Evolutionary conservation across 106 monocot genomes (phyloP), one percentile per base, ranked within the genome.

Genomic region (Acorus calamus): DNA sequence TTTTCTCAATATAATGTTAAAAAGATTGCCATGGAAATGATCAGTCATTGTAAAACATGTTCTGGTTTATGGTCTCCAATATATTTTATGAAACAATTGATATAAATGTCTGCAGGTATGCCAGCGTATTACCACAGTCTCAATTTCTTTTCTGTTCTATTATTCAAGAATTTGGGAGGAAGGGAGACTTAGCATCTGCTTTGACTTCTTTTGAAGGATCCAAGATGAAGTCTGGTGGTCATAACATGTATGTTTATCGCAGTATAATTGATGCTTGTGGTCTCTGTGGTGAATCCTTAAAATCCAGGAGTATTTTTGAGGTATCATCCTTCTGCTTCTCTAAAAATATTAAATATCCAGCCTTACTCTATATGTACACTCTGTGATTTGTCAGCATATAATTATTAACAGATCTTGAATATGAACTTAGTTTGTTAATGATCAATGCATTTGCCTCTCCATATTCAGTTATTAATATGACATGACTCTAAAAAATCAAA

Each of bases 251-350:
- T 74, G 80, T 73, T 44, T 93, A 75, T 55, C 82, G 92, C 45
- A 78, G 74, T 60, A 80, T 93, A 47, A 83, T 93, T 80, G 92
- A 93, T 74, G 77, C 80, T 55, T 93, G 87, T 76, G 92, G 92
- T 66, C 61, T 72, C 74, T 93, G 88, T 74, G 82, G 82, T 11
- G 76, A 85, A 58, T 88, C 60, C 44, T 65, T 83, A 57, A 77
- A 72, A 74, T 83, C 92, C 11, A 78, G 92, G 69, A 63, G 69
- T 12, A 71, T 88, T 55, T 83, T 88, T 67, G 74, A 93, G 88
- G 92, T 85, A 79, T 47, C 12, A 12, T 43, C 4, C 46, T 68
- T 42, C 55, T 14, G 4, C 61, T 50, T 47, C 68, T 58, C 57
- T 48, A 50, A 2, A 47, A 9, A 62, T 42, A 6, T 14, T 28